phyloP scores from a whole-genome alignment of 495 filamentous ascomycete species.

The Aspergillus taichungensis region DNA sequence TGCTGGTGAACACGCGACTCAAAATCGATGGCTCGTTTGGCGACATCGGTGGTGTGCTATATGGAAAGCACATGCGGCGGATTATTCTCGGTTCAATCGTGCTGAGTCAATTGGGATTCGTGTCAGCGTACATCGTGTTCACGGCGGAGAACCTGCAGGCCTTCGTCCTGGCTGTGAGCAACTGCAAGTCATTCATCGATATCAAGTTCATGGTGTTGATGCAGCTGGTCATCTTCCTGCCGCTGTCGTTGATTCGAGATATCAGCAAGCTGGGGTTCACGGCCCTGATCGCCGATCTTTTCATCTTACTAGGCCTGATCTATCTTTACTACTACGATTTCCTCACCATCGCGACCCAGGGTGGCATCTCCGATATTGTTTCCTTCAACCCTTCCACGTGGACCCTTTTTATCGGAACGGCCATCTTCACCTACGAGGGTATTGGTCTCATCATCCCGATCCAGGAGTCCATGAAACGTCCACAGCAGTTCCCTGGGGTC shows the following conservation, averaged over 20 bases:
- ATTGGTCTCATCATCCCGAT: slow-evolving; percentile 98
- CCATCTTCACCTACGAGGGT: slow-evolving; percentile 97
- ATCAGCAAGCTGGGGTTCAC: slow-evolving; percentile 91
- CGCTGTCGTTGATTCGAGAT: slow-evolving; percentile 85
- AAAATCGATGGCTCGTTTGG: slow-evolving; percentile 85
- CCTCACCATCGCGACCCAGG: slow-evolving; percentile 63
- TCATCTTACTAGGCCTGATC: slow-evolving; percentile 83
- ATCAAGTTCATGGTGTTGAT: slow-evolving; percentile 85
- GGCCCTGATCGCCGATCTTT: slow-evolving; percentile 83
- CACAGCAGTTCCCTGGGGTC: slow-evolving; percentile 77
- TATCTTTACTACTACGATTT: slow-evolving; percentile 97
- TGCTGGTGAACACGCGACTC: slow-evolving; percentile 78
- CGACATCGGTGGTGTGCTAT: slow-evolving; percentile 90
- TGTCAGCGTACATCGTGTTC: slow-evolving; percentile 97
- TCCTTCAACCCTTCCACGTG: slow-evolving; percentile 81
- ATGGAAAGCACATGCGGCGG: slow-evolving; percentile 78
- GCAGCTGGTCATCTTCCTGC: slow-evolving; percentile 89
- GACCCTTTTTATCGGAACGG: slow-evolving; percentile 96
- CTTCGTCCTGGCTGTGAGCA: slow-evolving; percentile 75
- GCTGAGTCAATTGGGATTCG: slow-evolving; percentile 89
- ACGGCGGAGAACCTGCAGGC: slow-evolving; percentile 93
- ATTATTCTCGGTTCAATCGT: slow-evolving; percentile 87
- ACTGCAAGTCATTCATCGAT: slow-evolving; percentile 71
- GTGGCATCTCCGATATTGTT: slow-evolving; percentile 74
- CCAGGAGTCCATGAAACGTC: slow-evolving; percentile 90